Evolutionary conservation across 768 basidiomycete genomes (phyloP).

Genomic region (Auricularia sp.): DNA sequence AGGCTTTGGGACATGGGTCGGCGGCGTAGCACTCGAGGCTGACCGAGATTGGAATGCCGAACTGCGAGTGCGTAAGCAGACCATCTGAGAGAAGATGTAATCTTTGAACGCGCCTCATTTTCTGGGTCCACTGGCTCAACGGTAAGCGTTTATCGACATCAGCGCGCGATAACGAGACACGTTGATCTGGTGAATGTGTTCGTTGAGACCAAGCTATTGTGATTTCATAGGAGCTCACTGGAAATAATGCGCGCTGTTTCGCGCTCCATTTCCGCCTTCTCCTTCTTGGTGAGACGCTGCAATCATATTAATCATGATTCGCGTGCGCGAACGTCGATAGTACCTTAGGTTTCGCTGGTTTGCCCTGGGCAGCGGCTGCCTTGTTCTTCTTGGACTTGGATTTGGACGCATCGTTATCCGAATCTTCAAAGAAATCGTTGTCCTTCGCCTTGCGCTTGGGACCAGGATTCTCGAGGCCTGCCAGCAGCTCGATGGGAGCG

Average conservation of each 20-base stretch:
- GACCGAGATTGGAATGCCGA: not conserved
- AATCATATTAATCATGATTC: not conserved
- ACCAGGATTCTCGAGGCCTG: not conserved
- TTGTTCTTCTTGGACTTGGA: constrained; percentile 20
- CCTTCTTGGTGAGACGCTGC: not conserved
- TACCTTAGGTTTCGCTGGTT: constrained; percentile 9
- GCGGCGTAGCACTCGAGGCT: not conserved
- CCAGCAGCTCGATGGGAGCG: not conserved
- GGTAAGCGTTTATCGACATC: not conserved
- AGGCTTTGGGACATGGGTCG: not conserved
- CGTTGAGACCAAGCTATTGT: no score
- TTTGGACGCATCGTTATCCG: no score
- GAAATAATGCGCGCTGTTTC: not conserved
- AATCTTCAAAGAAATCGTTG: no score
- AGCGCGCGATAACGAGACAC: not conserved
- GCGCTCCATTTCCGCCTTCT: not conserved
- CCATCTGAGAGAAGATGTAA: not conserved
- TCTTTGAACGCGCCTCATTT: not conserved
- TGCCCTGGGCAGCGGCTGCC: constrained; percentile 19
- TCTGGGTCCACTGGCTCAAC: not conserved
- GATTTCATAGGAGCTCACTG: not conserved
- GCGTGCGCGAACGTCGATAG: not conserved
- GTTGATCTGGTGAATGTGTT: not conserved
- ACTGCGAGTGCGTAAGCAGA: not conserved
- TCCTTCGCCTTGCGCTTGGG: no score